phyloP scores from a whole-genome alignment of 2,329 filamentous ascomycete species.

The Corynespora cassiicola region DNA sequence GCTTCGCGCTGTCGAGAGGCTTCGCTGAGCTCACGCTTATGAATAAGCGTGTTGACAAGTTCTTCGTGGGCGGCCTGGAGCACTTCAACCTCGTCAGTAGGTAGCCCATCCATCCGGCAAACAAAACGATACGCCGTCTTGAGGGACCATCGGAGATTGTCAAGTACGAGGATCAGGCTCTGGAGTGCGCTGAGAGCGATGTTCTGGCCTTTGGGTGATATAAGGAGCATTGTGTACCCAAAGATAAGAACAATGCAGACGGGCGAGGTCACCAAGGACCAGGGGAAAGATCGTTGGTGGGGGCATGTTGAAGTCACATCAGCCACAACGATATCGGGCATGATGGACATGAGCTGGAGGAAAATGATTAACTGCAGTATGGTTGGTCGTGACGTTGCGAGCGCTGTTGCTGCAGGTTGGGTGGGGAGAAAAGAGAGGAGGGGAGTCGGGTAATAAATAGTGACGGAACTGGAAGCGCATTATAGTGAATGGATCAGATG shows the following conservation, averaged over 20 bases:
- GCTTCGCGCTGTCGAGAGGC: too few species aligned
- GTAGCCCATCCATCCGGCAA: not conserved
- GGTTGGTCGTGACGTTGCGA: too few species aligned
- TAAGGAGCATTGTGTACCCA: constrained; percentile 1
- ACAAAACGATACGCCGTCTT: not conserved
- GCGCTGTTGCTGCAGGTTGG: not conserved
- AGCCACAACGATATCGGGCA: too few species aligned
- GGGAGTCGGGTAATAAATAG: too few species aligned
- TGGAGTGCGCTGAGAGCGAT: not conserved
- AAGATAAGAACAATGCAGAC: not conserved
- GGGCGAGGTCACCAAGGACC: not conserved
- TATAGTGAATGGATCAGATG: too few species aligned
- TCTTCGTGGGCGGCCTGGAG: not conserved
- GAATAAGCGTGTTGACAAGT: not conserved
- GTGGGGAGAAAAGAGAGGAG: not conserved
- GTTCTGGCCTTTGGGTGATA: not conserved
- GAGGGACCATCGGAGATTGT: not conserved
- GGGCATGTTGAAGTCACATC: too few species aligned
- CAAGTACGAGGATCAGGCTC: not conserved
- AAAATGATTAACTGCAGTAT: too few species aligned
- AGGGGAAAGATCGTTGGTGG: not conserved
- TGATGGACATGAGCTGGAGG: too few species aligned
- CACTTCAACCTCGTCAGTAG: not conserved
- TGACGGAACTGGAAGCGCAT: too few species aligned
- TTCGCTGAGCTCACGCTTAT: not conserved